Evolutionary conservation across 768 basidiomycete species (phyloP), one percentile per base, ranked within the genome.

Genomic region (Boletus sp.): DNA sequence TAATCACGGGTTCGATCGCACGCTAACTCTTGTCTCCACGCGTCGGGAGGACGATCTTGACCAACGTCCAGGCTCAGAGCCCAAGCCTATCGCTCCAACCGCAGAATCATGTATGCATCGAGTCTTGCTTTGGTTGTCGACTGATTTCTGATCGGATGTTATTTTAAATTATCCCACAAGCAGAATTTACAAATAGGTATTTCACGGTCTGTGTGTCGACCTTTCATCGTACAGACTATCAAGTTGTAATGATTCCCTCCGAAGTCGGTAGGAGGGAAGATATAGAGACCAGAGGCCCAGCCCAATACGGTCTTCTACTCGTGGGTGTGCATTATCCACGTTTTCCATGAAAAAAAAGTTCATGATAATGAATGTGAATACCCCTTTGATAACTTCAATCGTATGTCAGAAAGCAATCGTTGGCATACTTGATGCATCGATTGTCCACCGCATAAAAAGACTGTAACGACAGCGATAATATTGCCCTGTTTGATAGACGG

Each of bases 1-100:
- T 44, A 83, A 76, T 41, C 89, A 91, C 69, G 89, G 89, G 1
- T 91, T 90, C 62, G 85, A 90, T 72, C 77, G 85, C 46, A 78
- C 74, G 38, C 74, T 90, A 25, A 74, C 77, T 39, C 75, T 89
- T 3, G 83, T 85, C 23, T 72, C 77, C 5, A 78, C 82, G 10
- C 75, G 82, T 58, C 73, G 80, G 56, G 83, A 85, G 68, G 69
- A 72, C 27, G 83, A 83, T 46, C 45, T 69, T 23, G 67, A 68
- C 6, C 42, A 56, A 11, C 52, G 35, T 19, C 42, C 60, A 2
- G 50, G 42, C 7, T 29, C 57, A 9, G 67, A 51, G 23, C 47
- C 53, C 32, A 55, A 50, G 34, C 34, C 58, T 44, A 61, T 58
- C 57, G 53, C 59, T 25, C 40, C 48, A 17, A 54, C 34, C 54